These are phyloP conservation scores for Malus sieversii DNA, from an alignment of 306 rosid species.

Conservation along the genomic window DNA sequence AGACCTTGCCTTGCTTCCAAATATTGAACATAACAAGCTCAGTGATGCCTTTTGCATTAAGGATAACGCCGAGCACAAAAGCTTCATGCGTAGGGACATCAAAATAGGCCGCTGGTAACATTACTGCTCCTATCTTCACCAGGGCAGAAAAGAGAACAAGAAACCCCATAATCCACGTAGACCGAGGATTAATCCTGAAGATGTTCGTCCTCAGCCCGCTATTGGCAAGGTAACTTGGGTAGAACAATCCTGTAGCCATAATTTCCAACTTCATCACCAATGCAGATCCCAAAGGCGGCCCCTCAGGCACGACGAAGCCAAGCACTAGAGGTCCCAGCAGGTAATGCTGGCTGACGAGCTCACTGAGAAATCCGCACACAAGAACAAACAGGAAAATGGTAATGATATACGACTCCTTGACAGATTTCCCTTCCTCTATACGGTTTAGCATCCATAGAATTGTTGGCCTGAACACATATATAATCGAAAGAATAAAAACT, in stretches of 20 bases:
- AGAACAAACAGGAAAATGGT: constrained; percentile 27
- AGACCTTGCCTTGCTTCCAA: constrained; percentile 39
- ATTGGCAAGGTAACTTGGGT: constrained; percentile 52
- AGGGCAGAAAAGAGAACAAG: constrained; percentile 13
- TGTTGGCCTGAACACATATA: constrained; percentile 25
- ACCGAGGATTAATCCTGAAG: constrained; percentile 11
- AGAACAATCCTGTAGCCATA: constrained; percentile 24
- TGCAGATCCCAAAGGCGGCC: constrained; percentile 57
- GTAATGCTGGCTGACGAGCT: constrained; percentile 49
- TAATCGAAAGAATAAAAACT: background rate
- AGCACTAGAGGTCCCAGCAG: constrained; percentile 43
- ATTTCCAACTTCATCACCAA: constrained; percentile 38
- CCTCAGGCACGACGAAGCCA: constrained; percentile 50
- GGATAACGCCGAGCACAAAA: constrained; percentile 41
- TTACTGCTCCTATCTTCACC: constrained; percentile 44
- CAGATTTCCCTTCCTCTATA: constrained; percentile 9
- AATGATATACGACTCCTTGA: constrained; percentile 16
- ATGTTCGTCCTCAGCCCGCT: constrained; percentile 48
- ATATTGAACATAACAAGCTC: constrained; percentile 44
- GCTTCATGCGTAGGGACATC: constrained; percentile 30
- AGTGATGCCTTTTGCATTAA: constrained; percentile 55
- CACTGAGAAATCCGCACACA: constrained; percentile 25
- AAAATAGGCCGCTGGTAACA: constrained; percentile 35
- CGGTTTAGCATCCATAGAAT: constrained; percentile 16
- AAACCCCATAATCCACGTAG: constrained; percentile 11